These are phyloP conservation scores for Sphaerulina populicola DNA, from an alignment of 2,329 filamentous ascomycete species.

Conservation along the genomic window DNA sequence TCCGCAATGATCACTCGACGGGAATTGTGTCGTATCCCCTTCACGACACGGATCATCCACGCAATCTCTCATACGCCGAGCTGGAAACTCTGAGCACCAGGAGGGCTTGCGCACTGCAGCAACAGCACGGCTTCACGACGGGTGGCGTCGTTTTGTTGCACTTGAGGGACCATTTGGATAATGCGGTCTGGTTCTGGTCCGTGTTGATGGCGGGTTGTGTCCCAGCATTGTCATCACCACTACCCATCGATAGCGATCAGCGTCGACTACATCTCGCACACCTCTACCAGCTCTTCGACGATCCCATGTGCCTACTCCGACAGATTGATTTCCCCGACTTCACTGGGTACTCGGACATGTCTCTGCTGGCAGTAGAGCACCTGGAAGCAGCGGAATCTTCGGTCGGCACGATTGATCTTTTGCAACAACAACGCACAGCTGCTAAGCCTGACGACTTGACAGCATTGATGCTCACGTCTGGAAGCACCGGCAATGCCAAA, in stretches of 20 bases:
- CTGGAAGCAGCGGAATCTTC: background rate
- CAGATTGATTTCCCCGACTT: slow-evolving; percentile 2
- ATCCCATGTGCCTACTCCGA: slow-evolving; percentile 5
- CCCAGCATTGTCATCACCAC: slow-evolving; percentile 34
- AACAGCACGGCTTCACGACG: background rate
- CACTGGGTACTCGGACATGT: background rate
- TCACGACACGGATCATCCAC: background rate
- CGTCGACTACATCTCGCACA: slow-evolving; percentile 30
- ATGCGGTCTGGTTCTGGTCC: slow-evolving; percentile 40
- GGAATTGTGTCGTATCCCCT: slow-evolving; percentile 2
- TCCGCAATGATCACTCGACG: background rate
- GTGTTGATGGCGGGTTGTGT: slow-evolving; percentile 32
- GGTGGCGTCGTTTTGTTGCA: slow-evolving; percentile 22
- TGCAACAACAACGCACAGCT: background rate
- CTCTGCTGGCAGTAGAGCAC: background rate
- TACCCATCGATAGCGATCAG: slow-evolving; percentile 27
- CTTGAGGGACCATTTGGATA: slow-evolving; percentile 33
- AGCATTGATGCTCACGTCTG: slow-evolving; percentile 17
- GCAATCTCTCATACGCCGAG: background rate
- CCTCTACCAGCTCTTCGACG: slow-evolving; percentile 4
- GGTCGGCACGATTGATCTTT: background rate
- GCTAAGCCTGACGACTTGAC: slow-evolving; percentile 10
- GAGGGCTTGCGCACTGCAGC: background rate
- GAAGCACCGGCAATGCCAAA: slow-evolving; percentile 17
- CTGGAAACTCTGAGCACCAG: background rate